Evolutionary conservation across 2,329 filamentous ascomycete species (phyloP).

Genomic region (Fusarium denticulatum): DNA sequence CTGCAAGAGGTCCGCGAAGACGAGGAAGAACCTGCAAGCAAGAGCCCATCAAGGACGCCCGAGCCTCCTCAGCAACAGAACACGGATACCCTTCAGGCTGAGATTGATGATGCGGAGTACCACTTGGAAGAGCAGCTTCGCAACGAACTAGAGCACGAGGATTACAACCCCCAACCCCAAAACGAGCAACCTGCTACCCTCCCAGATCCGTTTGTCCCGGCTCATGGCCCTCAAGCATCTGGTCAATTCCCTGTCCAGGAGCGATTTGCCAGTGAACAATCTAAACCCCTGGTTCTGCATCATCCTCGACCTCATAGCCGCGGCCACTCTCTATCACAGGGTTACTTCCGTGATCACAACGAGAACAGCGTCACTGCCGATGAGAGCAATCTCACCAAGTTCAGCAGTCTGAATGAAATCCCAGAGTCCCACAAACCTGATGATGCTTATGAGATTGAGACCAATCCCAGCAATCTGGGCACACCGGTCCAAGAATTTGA

Average conservation of each 20-base stretch:
- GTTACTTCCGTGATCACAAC: conserved; percentile 67
- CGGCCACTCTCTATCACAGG: conserved; percentile 76
- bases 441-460: conserved; percentile 74
- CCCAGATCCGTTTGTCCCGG: conserved; percentile 39
- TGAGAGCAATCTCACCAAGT: conserved; percentile 37
- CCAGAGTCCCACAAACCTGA: conserved; percentile 55
- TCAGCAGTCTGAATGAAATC: conserved; percentile 54
- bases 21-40: conserved; percentile 68
- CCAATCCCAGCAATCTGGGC: conserved; percentile 77
- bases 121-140: conserved; percentile 83
- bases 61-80: conserved; percentile 59
- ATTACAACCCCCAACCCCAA: conserved; percentile 73
- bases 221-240: conserved; percentile 57
- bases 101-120: conserved; percentile 87
- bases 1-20: conserved; percentile 79
- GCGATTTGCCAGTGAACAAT: conserved; percentile 63
- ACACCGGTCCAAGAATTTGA: conserved; percentile 67
- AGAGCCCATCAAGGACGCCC: conserved; percentile 65
- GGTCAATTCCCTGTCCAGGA: conserved; percentile 60
- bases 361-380: conserved; percentile 50
- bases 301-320: conserved; percentile 80
- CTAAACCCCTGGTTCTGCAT: conserved; percentile 69
- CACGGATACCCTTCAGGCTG: conserved; percentile 81
- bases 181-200: conserved; percentile 37
- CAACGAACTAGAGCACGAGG: conserved; percentile 80